Conservation (phyloP, 495 filamentous ascomycete genomes). For the Penicillium atrosanguineum region DNA sequence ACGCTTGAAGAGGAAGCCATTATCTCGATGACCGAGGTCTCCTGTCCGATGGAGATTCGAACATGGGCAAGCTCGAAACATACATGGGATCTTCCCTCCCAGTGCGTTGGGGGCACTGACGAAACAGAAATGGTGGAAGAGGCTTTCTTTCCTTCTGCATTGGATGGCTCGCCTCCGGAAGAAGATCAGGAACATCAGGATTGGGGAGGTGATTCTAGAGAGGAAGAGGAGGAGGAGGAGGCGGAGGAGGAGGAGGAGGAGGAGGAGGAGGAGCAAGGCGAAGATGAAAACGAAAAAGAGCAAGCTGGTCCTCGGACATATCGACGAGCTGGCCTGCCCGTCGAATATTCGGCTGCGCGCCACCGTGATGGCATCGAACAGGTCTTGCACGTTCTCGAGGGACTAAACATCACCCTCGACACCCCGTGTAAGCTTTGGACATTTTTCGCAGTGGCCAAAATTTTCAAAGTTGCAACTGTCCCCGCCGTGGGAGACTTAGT, state of each 20-base stretch:
- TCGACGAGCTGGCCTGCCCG: constrained; percentile 15
- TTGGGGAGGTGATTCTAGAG: background rate
- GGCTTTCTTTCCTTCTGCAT: background rate
- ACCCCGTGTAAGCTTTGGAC: constrained; percentile 66
- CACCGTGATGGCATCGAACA: constrained; percentile 61
- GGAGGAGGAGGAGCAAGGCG: background rate
- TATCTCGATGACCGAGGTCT: constrained; percentile 54
- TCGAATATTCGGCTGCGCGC: constrained; percentile 59
- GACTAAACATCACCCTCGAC: constrained; percentile 50
- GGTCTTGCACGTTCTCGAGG: constrained; percentile 52
- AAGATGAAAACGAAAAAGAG: too few relatives aligned
- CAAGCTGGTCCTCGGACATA: background rate
- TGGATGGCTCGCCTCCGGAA: background rate
- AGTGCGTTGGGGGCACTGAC: constrained; percentile 36
- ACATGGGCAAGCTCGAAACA: constrained; percentile 38
- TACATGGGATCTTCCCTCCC: constrained; percentile 46
- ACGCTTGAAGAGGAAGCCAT: constrained; percentile 57
- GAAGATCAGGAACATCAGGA: background rate
- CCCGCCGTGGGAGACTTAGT: constrained; percentile 36
- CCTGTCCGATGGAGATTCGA: constrained; percentile 51
- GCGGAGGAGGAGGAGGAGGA: background rate
- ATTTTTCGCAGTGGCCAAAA: constrained; percentile 56
- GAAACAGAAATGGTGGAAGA: constrained; percentile 20
- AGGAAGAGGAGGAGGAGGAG: background rate
- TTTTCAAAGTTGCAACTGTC: constrained; percentile 48